Evolutionary conservation across 2,329 filamentous ascomycete species (phyloP).

Genomic region (Bisporella sp.): DNA sequence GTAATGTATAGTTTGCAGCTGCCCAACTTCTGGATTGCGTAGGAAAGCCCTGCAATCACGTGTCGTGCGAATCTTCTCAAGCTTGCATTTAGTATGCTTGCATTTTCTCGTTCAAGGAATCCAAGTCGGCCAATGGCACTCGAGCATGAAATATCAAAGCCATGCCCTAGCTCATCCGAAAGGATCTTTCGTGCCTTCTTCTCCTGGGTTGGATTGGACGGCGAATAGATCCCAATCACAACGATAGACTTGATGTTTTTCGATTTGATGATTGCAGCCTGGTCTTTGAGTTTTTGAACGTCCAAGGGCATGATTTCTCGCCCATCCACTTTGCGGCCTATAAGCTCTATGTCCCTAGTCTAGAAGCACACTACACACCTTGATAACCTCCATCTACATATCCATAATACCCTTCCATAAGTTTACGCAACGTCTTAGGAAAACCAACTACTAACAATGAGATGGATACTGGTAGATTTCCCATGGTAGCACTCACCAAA

Average conservation of each 20-base stretch:
- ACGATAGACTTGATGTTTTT: slow-evolving; percentile 39
- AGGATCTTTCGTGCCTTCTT: slow-evolving; percentile 41
- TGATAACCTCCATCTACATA: slow-evolving; percentile 38
- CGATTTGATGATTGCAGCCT: slow-evolving; percentile 22
- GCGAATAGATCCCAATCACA: slow-evolving; percentile 50
- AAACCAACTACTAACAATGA: slow-evolving; percentile 34
- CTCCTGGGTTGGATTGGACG: slow-evolving; percentile 50
- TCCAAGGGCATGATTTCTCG: slow-evolving; percentile 16
- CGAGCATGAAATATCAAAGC: slow-evolving; percentile 42
- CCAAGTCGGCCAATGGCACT: slow-evolving; percentile 40
- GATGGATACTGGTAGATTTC: background rate
- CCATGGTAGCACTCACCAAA: slow-evolving; percentile 23
- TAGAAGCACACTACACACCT: slow-evolving; percentile 11
- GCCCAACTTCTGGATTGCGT: slow-evolving; percentile 43
- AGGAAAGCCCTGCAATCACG: slow-evolving; percentile 49
- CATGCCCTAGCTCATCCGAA: slow-evolving; percentile 27
- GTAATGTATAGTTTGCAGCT: slow-evolving; percentile 45
- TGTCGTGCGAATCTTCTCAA: slow-evolving; percentile 50
- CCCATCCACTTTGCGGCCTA: slow-evolving; percentile 18
- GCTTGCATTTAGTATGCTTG: slow-evolving; percentile 56
- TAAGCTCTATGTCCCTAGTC: background rate
- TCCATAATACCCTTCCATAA: slow-evolving; percentile 40
- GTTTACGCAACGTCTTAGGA: slow-evolving; percentile 34
- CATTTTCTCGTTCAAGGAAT: slow-evolving; percentile 56
- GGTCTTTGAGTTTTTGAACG: slow-evolving; percentile 20